Percentiles rank a stretch among this genome's conserved stretches.
phyloP scores from a whole-genome alignment of 345 rosid species.

The Barbarea vulgaris region DNA sequence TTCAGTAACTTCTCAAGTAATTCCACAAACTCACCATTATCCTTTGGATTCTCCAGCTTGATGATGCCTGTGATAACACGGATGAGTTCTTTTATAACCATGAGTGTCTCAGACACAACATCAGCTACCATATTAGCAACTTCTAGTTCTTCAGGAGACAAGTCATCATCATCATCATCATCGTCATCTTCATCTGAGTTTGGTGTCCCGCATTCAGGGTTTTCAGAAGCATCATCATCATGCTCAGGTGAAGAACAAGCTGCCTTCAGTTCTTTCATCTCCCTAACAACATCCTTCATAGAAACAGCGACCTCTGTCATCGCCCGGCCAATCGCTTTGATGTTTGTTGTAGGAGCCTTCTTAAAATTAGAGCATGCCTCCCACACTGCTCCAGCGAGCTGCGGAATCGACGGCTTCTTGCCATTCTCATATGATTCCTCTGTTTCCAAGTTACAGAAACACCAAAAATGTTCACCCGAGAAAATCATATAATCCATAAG shows the following conservation, averaged over 20 bases:
- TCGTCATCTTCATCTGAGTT: constrained; percentile 43
- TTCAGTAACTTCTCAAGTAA: constrained; percentile 69
- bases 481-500: neutral
- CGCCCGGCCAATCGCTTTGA: constrained; percentile 70
- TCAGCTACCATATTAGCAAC: constrained; percentile 53
- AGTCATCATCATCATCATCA: constrained; percentile 59
- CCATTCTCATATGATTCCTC: constrained; percentile 52
- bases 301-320: constrained; percentile 79
- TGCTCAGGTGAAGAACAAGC: constrained; percentile 32
- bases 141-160: constrained; percentile 71
- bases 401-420: constrained; percentile 48
- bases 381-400: constrained; percentile 78
- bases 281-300: constrained; percentile 81
- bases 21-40: constrained; percentile 51
- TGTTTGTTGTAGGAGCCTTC: constrained; percentile 69
- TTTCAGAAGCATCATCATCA: constrained; percentile 28
- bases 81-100: constrained; percentile 64
- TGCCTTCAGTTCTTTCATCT: constrained; percentile 83
- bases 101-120: constrained; percentile 57
- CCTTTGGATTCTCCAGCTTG: constrained; percentile 59
- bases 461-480: neutral
- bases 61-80: constrained; percentile 56
- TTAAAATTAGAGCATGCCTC: constrained; percentile 74
- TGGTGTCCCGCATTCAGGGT: constrained; percentile 22
- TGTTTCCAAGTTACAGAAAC: neutral